Evolutionary conservation across 2,329 filamentous ascomycete species (phyloP).

Genomic region (Lachnellula hyalina): DNA sequence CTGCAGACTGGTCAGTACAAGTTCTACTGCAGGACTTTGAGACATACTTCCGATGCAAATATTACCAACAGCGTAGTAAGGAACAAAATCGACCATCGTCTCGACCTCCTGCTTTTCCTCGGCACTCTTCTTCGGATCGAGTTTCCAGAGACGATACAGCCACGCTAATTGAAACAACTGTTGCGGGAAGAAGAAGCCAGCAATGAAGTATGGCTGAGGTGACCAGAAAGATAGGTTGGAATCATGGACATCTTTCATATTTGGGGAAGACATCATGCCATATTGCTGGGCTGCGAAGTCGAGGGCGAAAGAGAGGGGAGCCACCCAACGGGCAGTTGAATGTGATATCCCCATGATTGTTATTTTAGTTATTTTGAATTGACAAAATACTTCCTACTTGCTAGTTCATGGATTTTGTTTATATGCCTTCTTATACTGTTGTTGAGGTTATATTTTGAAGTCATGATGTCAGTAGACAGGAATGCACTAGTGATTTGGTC

Average conservation of each 20-base stretch:
- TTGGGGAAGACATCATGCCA: constrained; percentile 50
- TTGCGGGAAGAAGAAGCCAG: constrained; percentile 55
- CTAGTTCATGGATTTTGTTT: not conserved
- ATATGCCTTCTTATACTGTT: not conserved
- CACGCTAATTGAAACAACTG: constrained; percentile 53
- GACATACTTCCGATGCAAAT: constrained; percentile 51
- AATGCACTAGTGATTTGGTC: not conserved
- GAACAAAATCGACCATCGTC: constrained; percentile 48
- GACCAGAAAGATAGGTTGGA: constrained; percentile 53
- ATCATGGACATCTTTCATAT: constrained; percentile 56
- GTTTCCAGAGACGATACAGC: constrained; percentile 50
- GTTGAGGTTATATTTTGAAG: not conserved
- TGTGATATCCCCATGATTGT: constrained; percentile 46
- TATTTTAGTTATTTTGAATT: not conserved
- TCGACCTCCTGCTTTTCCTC: constrained; percentile 38
- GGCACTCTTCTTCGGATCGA: constrained; percentile 36
- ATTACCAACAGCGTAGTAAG: constrained; percentile 52
- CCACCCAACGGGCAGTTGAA: constrained; percentile 48
- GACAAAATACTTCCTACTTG: not conserved
- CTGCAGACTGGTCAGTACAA: constrained; percentile 20
- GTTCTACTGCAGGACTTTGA: not conserved
- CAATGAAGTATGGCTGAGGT: constrained; percentile 54
- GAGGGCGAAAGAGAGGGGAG: constrained; percentile 48
- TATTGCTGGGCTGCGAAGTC: constrained; percentile 56
- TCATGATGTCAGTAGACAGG: constrained; percentile 6